Evolutionary conservation across 306 rosid genomes (phyloP).

Genomic region (Myrica gale): DNA sequence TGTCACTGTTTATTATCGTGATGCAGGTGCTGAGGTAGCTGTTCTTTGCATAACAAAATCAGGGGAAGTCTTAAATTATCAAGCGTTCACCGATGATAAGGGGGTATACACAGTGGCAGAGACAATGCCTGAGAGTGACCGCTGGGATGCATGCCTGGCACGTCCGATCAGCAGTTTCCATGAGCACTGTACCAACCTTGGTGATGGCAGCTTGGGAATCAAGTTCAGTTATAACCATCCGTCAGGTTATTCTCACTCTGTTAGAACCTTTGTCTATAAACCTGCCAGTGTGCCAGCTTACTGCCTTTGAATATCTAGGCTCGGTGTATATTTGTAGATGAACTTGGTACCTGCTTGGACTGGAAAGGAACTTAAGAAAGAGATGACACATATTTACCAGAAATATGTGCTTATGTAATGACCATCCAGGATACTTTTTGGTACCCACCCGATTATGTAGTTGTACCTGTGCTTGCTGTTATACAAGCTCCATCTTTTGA

Average conservation of each 20-base stretch:
- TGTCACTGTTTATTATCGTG: neutral
- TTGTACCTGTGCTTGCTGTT: neutral
- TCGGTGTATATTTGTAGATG: conserved; percentile 18
- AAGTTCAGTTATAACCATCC: conserved; percentile 82
- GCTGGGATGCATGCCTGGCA: conserved; percentile 95
- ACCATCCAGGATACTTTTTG: conserved; percentile 18
- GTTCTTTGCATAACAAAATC: conserved; percentile 92
- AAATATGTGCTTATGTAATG: conserved; percentile 26
- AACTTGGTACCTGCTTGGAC: conserved; percentile 27
- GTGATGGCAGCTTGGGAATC: conserved; percentile 64
- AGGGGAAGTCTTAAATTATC: conserved; percentile 86
- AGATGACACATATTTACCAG: neutral
- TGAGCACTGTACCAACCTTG: conserved; percentile 70
- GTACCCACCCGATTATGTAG: conserved; percentile 16
- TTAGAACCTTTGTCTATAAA: conserved; percentile 69
- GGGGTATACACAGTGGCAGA: conserved; percentile 87
- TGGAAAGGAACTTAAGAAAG: conserved; percentile 18
- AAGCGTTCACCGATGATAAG: conserved; percentile 76
- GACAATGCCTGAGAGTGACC: conserved; percentile 89
- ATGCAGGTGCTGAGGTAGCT: conserved; percentile 92
- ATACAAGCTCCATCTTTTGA: neutral
- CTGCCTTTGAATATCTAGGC: conserved; percentile 56
- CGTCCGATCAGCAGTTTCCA: conserved; percentile 95
- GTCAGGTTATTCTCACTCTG: conserved; percentile 72
- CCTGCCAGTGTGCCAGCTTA: conserved; percentile 58